Evolutionary conservation across 495 filamentous ascomycete genomes (phyloP).

Genomic region (Neohortaea acidophila): DNA sequence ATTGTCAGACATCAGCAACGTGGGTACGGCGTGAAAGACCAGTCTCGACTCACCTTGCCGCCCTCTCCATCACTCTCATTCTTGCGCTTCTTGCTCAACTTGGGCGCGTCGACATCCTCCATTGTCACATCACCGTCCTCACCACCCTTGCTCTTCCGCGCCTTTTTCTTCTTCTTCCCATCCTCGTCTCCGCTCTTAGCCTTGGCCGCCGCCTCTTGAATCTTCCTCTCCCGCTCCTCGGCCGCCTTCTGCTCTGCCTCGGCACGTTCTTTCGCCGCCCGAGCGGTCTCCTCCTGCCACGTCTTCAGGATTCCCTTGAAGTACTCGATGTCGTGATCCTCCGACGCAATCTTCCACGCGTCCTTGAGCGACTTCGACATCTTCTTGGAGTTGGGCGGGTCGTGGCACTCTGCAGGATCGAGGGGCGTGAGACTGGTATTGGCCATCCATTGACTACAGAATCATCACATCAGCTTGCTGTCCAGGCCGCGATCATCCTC

Average conservation of each 20-base stretch:
- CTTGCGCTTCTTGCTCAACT: conserved; percentile 51
- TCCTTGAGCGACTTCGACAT: conserved; percentile 49
- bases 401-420: conserved; percentile 49
- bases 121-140: conserved; percentile 64
- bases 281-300: conserved; percentile 42
- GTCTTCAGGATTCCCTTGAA: conserved; percentile 60
- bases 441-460: conserved; percentile 60
- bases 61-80: conserved; percentile 53
- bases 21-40: not conserved
- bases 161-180: conserved; percentile 32
- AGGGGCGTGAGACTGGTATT: conserved; percentile 65
- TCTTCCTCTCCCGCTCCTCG: conserved; percentile 44
- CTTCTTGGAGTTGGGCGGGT: conserved; percentile 45
- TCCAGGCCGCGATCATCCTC: not conserved
- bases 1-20: conserved; percentile 1
- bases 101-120: conserved; percentile 48
- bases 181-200: conserved; percentile 15
- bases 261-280: conserved; percentile 48
- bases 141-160: conserved; percentile 45
- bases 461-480: conserved; percentile 1
- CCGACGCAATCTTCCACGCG: conserved; percentile 57
- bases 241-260: conserved; percentile 35
- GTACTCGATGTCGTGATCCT: conserved; percentile 52
- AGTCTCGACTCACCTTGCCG: conserved; percentile 40
- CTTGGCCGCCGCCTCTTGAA: conserved; percentile 34